These are phyloP conservation scores for Apophysomyces sp. DNA, from an alignment of 371 early-diverging fungal species.

Conservation along the genomic window DNA sequence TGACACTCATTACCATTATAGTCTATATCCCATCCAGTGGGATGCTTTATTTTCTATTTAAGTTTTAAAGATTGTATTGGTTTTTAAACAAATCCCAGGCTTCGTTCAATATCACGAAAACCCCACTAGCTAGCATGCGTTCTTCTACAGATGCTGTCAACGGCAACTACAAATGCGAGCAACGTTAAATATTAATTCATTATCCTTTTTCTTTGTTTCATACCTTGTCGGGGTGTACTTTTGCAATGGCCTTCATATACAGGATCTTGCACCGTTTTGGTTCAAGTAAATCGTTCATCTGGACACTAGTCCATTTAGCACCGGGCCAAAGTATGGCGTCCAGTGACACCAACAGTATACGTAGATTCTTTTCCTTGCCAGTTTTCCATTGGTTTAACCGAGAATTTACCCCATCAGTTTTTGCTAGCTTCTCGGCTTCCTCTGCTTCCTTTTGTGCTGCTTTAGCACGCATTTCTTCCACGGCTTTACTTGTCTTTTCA, in stretches of 20 bases:
- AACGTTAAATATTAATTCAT: background rate
- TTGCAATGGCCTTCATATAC: conserved; percentile 87
- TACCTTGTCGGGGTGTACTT: conserved; percentile 92
- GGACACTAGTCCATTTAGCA: conserved; percentile 60
- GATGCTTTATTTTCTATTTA: background rate
- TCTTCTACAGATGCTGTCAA: conserved; percentile 64
- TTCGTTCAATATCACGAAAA: conserved; percentile 82
- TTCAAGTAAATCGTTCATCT: conserved; percentile 74
- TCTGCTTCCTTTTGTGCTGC: conserved; percentile 62
- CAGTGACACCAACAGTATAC: conserved; percentile 77
- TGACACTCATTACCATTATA: background rate
- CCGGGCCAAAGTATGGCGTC: conserved; percentile 75
- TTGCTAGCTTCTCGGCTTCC: conserved; percentile 64
- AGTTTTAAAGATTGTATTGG: conserved; percentile 45
- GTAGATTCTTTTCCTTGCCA: conserved; percentile 81
- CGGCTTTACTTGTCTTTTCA: conserved; percentile 39
- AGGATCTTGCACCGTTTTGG: conserved; percentile 77
- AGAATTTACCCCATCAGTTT: conserved; percentile 72
- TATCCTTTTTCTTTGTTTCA: background rate
- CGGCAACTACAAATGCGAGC: conserved; percentile 26
- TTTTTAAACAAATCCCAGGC: conserved; percentile 87
- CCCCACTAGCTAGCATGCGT: conserved; percentile 72
- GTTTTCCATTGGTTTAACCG: conserved; percentile 64
- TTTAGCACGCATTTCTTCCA: conserved; percentile 65
- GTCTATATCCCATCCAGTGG: background rate